phyloP scores from a whole-genome alignment of 805 yeast genomes.

The Cyberlindnera maclurae region DNA sequence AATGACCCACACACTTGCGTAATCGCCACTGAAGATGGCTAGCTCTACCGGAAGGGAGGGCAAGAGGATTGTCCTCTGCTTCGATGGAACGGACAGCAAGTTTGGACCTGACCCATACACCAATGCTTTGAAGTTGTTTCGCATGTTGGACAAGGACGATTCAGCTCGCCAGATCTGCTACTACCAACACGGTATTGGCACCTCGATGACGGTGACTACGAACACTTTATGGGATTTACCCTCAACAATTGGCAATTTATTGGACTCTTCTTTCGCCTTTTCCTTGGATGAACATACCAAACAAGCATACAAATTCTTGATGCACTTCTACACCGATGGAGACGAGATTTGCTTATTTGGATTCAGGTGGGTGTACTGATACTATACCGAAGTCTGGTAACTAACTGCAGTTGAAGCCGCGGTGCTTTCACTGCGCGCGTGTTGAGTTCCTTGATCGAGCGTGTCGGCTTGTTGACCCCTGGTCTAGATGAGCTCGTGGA shows the following conservation, averaged over 20 bases:
- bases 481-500: conserved; percentile 51
- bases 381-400: neutral
- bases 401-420: conserved; percentile 28
- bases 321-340: conserved; percentile 40
- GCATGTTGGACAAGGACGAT: conserved; percentile 41
- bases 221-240: conserved; percentile 15
- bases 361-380: conserved; percentile 30
- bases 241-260: conserved; percentile 17
- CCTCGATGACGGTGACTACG: conserved; percentile 36
- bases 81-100: conserved; percentile 57
- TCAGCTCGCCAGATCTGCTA: conserved; percentile 42
- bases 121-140: conserved; percentile 46
- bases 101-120: conserved; percentile 51
- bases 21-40: too few relatives aligned
- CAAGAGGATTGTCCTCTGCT: conserved; percentile 47
- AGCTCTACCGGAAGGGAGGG: neutral
- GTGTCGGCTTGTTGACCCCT: conserved; percentile 49
- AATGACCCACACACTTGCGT: too few relatives aligned
- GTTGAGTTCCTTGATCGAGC: conserved; percentile 56
- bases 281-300: conserved; percentile 50
- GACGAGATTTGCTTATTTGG: conserved; percentile 54
- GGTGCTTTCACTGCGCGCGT: conserved; percentile 65
- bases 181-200: conserved; percentile 66
- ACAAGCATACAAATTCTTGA: conserved; percentile 48
- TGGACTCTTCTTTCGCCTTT: conserved; percentile 46